Conservation (phyloP, 1,139 yeast species). For the Entelexis paramagnoliae region DNA sequence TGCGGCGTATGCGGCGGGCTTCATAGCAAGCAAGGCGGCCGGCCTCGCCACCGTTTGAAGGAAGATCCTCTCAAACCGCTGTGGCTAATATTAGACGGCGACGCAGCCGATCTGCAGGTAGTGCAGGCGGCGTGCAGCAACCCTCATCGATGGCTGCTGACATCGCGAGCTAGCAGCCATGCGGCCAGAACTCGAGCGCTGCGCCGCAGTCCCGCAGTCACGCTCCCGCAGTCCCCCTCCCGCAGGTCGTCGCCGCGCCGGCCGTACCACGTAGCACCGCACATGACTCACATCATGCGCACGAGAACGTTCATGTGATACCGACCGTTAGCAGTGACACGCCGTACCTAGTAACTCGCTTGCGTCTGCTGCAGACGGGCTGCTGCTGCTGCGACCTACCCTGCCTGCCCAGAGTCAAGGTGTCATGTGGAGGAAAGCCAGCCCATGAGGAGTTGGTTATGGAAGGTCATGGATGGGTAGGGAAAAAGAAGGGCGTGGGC, state of each 20-base stretch:
- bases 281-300: no score
- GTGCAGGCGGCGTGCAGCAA: conserved; percentile 7
- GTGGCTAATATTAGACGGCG: neutral
- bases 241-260: neutral
- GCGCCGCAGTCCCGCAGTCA: no score
- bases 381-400: neutral
- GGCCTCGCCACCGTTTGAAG: neutral
- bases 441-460: no score
- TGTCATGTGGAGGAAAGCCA: no score
- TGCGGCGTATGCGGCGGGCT: neutral
- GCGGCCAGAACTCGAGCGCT: neutral
- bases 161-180: neutral
- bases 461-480: no score
- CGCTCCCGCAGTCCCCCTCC: neutral
- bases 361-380: neutral
- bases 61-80: neutral
- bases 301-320: no score
- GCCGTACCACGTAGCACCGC: neutral
- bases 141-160: neutral
- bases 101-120: neutral
- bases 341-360: neutral
- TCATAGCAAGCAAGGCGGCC: neutral
- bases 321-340: neutral
- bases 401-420: neutral
- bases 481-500: no score